phyloP scores from a whole-genome alignment of 73 alveolate species.

The Paramecium sonneborni region DNA sequence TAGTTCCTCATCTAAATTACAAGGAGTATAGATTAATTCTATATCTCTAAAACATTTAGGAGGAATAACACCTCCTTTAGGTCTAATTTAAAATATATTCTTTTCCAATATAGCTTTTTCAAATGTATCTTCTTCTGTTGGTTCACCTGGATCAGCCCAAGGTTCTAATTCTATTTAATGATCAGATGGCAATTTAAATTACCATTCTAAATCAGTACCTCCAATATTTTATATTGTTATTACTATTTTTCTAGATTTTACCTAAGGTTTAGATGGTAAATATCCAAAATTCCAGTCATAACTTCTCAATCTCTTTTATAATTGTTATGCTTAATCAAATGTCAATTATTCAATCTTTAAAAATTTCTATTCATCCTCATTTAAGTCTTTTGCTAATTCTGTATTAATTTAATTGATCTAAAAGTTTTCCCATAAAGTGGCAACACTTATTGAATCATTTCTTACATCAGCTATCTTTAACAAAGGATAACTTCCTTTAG shows the following conservation, averaged over 20 bases:
- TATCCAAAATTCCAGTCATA: slow-evolving; percentile 92
- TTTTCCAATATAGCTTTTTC: slow-evolving; percentile 95
- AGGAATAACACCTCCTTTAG: slow-evolving; percentile 87
- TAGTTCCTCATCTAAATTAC: slow-evolving; percentile 52
- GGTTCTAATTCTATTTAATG: slow-evolving; percentile 92
- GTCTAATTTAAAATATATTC: slow-evolving; percentile 91
- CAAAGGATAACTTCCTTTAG: slow-evolving; percentile 96
- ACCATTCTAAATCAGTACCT: slow-evolving; percentile 95
- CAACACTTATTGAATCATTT: slow-evolving; percentile 86
- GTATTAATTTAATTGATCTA: slow-evolving; percentile 88
- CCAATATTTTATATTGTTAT: slow-evolving; percentile 96
- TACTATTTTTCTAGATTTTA: slow-evolving; percentile 83
- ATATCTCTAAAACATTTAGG: slow-evolving; percentile 88
- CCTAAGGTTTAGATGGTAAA: slow-evolving; percentile 78
- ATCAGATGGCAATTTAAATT: slow-evolving; percentile 94
- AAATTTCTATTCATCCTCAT: slow-evolving; percentile 86
- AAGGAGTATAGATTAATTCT: slow-evolving; percentile 76
- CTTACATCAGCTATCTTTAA: slow-evolving; percentile 94
- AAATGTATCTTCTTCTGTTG: slow-evolving; percentile 93
- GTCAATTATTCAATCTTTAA: slow-evolving; percentile 73
- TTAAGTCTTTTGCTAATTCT: slow-evolving; percentile 90
- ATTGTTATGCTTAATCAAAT: slow-evolving; percentile 44
- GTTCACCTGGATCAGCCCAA: slow-evolving; percentile 99
- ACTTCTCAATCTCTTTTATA: slow-evolving; percentile 70
- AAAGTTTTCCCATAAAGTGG: slow-evolving; percentile 95